These are phyloP conservation scores for Helotiales sp. DNA, from an alignment of 2,329 filamentous ascomycete genomes.

Conservation along the genomic window DNA sequence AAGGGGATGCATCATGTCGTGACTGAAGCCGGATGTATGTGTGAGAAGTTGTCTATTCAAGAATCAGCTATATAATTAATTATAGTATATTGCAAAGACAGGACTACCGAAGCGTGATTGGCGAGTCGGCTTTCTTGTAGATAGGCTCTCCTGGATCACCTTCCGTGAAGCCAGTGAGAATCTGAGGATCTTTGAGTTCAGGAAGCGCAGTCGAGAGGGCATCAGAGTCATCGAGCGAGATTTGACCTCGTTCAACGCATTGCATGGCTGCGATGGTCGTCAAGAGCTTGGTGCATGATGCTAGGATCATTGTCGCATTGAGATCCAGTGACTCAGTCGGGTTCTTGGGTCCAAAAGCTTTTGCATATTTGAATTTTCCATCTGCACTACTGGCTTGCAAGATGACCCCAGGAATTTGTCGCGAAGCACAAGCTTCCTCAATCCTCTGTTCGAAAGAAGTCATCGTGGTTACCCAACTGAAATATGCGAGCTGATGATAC, in stretches of 20 bases:
- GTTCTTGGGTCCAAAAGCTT: conserved; percentile 45
- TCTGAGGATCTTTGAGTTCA: conserved; percentile 23
- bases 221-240: conserved; percentile 49
- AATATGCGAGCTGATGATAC: neutral
- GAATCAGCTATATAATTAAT: neutral
- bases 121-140: conserved; percentile 9
- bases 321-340: conserved; percentile 54
- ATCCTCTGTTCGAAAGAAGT: conserved; percentile 10
- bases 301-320: conserved; percentile 48
- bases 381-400: conserved; percentile 16
- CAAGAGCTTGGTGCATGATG: conserved; percentile 58
- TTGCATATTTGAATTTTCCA: conserved; percentile 36
- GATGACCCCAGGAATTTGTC: conserved; percentile 18
- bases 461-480: neutral
- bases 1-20: conserved; percentile 15
- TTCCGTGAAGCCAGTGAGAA: conserved; percentile 26
- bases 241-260: conserved; percentile 51
- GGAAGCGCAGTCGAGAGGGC: conserved; percentile 21
- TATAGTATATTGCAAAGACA: neutral
- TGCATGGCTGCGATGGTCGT: conserved; percentile 54
- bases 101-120: conserved; percentile 27
- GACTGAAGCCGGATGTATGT: conserved; percentile 23
- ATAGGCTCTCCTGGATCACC: conserved; percentile 13
- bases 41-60: conserved; percentile 17
- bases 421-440: conserved; percentile 12